A percentile compares a stretch with the other conserved stretches of the same genome.
phyloP scores from a whole-genome alignment of 176 grass and related monocot species.

The Cocos nucifera region DNA sequence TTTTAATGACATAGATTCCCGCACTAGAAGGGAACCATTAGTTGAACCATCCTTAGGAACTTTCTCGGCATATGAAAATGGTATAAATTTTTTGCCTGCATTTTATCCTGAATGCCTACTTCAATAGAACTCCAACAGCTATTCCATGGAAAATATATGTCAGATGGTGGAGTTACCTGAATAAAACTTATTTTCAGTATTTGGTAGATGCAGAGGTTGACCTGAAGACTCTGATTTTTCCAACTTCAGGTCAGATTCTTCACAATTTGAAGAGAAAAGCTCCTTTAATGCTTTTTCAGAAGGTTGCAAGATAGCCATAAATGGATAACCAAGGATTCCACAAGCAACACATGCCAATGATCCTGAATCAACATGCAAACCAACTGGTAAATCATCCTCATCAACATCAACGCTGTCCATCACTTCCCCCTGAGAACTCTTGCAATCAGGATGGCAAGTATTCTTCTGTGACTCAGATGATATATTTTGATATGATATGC shows the following conservation, averaged over 20 bases:
- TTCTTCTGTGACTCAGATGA: conserved; percentile 12
- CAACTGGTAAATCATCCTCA: conserved; percentile 61
- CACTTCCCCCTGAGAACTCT: conserved; percentile 14
- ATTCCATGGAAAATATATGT: too few species aligned
- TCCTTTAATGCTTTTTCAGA: conserved; percentile 57
- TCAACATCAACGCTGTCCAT: background rate
- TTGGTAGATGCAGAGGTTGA: conserved; percentile 10
- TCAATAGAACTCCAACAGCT: too few species aligned
- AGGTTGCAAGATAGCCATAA: conserved; percentile 93
- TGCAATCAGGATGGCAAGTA: conserved; percentile 7
- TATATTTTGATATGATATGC: conserved; percentile 10
- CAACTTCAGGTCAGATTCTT: conserved; percentile 23
- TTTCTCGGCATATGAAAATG: too few species aligned
- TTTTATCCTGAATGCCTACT: too few species aligned
- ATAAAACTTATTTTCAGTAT: conserved; percentile 6
- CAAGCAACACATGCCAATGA: conserved; percentile 96
- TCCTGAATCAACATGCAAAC: conserved; percentile 90
- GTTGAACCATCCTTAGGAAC: too few species aligned
- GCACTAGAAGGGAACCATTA: too few species aligned
- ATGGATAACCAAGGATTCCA: conserved; percentile 96
- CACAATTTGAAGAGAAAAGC: conserved; percentile 34
- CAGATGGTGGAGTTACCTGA: conserved; percentile 19
- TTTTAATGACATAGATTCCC: too few species aligned
- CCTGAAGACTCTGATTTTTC: conserved; percentile 27
- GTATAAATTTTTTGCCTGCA: too few species aligned